Evolutionary conservation across 1,284 basidiomycete genomes (phyloP).

Genomic region (Coriolopsis trogii): DNA sequence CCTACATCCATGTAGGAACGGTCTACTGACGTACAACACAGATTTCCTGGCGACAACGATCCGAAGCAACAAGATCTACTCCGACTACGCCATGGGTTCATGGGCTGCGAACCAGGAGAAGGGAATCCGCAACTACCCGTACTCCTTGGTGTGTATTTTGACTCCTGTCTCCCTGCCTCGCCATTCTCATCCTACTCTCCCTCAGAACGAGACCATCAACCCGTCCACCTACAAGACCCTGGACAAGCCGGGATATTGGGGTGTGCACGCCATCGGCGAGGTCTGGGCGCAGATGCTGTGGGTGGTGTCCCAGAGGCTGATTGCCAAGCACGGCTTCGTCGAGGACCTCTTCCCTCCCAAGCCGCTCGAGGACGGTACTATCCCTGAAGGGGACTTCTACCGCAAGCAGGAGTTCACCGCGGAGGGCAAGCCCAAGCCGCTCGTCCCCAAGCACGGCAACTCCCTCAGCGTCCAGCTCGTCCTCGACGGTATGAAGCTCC

Average conservation of each 20-base stretch:
- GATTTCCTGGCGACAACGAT: slow-evolving; percentile 88
- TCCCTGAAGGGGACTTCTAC: slow-evolving; percentile 80
- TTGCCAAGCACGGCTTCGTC: slow-evolving; percentile 82
- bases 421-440: slow-evolving; percentile 50
- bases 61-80: slow-evolving; percentile 73
- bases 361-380: slow-evolving; percentile 57
- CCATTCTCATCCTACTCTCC: background rate
- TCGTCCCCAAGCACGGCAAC: slow-evolving; percentile 92
- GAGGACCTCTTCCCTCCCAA: slow-evolving; percentile 81
- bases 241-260: slow-evolving; percentile 91
- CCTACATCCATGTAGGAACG: too few species aligned
- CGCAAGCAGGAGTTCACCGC: slow-evolving; percentile 41
- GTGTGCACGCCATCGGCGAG: slow-evolving; percentile 90
- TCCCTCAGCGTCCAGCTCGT: slow-evolving; percentile 87
- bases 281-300: slow-evolving; percentile 97
- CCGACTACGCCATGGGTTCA: slow-evolving; percentile 88
- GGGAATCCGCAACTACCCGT: slow-evolving; percentile 90
- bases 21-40: slow-evolving; percentile 28
- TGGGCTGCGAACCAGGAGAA: slow-evolving; percentile 84
- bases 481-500: slow-evolving; percentile 91
- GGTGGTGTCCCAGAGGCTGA: slow-evolving; percentile 76
- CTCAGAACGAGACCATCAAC: slow-evolving; percentile 73
- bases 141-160: slow-evolving; percentile 60
- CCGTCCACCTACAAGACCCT: slow-evolving; percentile 96
- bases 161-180: background rate